These are phyloP conservation scores for Fraxinus albicans DNA, from an alignment of 305 asterid genomes.

Conservation along the genomic window DNA sequence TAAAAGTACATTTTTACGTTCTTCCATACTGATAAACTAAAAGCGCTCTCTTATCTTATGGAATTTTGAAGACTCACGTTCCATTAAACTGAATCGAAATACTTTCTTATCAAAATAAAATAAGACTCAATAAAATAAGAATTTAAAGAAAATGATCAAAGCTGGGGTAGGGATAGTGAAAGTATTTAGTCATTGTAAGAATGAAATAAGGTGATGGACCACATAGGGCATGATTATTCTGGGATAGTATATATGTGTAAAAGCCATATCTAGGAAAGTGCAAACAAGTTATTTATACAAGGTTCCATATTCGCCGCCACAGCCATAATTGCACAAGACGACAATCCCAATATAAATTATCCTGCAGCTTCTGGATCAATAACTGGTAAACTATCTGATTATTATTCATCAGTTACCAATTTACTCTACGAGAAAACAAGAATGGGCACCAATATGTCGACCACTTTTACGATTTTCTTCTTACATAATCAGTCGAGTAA, in stretches of 20 bases:
- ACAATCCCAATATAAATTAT: slow-evolving; percentile 29
- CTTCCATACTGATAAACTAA: no score
- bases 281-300: slow-evolving; percentile 19
- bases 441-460: slow-evolving; percentile 13
- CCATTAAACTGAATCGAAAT: background rate
- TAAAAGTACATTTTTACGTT: background rate
- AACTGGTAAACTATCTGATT: slow-evolving; percentile 43
- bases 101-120: background rate
- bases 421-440: background rate
- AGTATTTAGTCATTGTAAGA: slow-evolving; percentile 38
- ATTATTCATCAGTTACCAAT: background rate
- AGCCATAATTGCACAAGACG: slow-evolving; percentile 41
- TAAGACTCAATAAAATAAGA: background rate
- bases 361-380: slow-evolving; percentile 32
- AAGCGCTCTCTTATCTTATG: background rate
- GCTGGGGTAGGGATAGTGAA: slow-evolving; percentile 5
- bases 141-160: background rate
- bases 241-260: slow-evolving; percentile 7
- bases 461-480: background rate
- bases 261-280: slow-evolving; percentile 16
- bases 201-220: slow-evolving; percentile 28
- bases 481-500: background rate
- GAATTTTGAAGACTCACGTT: background rate
- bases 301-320: slow-evolving; percentile 59
- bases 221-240: slow-evolving; percentile 1